Base-by-base conservation (phyloP, 192 early-diverging fungal species). In the Dissophora ornata region DNA sequence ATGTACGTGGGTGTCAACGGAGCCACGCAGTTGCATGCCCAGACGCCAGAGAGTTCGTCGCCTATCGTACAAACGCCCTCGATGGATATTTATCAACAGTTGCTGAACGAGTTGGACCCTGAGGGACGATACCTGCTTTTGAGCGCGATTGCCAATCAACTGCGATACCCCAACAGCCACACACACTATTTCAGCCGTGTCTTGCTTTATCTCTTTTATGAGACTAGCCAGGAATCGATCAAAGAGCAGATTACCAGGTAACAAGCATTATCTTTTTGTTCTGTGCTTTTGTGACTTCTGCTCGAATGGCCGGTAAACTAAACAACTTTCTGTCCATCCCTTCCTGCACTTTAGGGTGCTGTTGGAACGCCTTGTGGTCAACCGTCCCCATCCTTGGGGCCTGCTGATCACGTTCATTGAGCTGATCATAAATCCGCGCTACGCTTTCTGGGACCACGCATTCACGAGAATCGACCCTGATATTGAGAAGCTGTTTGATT, bases 321-420 rank as follows among this genome's bases (percentile, higher is more conserved):
- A 18, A 10, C 2, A 1, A 42, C 32, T 24, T 51, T 19, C 41
- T 42, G 33, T 28, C 55, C 41, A 54, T 55, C 44, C 36, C 7
- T 5, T 38, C 7, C 36, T 38, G 36, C 12, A 38, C 36, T 46
- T 33, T 60, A 91, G 97, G 12, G 97, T 98, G 18, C 83, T 99
- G 52, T 83, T 98, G 58, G 97, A 99, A 83, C 88, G 97, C 24
- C 83, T 98, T 32, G 90, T 99, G 71, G 97, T 96, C 10, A 97
- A 96, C 84, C 84, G 96, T 45, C 97, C 97, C 22, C 95, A 97
- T 82, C 97, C 97, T 46, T 98, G 97, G 92, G 97, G 97, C 13
- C 84, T 99, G 63, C 82, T 99, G 61, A 94, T 98, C 22, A 98
- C 97, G 26, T 95, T 99, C 69, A 99, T 98, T 57, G 97, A 99